Evolutionary conservation across 805 yeast species (phyloP).

Genomic region (Hanseniaspora hatyaiensis): DNA sequence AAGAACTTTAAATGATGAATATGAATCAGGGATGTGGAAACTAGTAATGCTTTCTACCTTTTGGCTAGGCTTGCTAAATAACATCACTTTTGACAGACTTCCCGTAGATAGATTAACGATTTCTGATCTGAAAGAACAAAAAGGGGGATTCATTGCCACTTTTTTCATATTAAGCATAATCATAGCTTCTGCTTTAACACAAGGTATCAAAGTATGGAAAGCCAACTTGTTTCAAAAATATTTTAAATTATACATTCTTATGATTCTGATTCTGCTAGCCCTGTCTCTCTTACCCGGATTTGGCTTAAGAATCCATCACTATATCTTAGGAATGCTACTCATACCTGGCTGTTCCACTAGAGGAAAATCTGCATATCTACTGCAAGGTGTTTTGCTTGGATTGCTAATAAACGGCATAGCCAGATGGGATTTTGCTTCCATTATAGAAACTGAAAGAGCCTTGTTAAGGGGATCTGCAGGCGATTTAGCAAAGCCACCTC

Average conservation of each 20-base stretch:
- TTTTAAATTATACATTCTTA: slow-evolving; percentile 40
- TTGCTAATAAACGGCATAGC: slow-evolving; percentile 73
- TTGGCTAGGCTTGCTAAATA: slow-evolving; percentile 77
- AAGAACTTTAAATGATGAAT: slow-evolving; percentile 35
- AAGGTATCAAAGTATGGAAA: slow-evolving; percentile 70
- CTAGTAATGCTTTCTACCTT: slow-evolving; percentile 61
- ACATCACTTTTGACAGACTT: slow-evolving; percentile 74
- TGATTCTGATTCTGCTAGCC: slow-evolving; percentile 34
- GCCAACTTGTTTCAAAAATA: slow-evolving; percentile 58
- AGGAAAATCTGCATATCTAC: slow-evolving; percentile 56
- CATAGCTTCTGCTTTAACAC: slow-evolving; percentile 48
- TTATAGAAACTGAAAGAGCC: slow-evolving; percentile 62
- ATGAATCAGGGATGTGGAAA: slow-evolving; percentile 35
- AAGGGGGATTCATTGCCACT: slow-evolving; percentile 65
- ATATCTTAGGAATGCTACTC: slow-evolving; percentile 61
- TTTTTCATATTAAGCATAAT: slow-evolving; percentile 39
- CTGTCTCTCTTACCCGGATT: slow-evolving; percentile 43
- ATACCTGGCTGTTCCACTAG: slow-evolving; percentile 76
- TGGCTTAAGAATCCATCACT: slow-evolving; percentile 69
- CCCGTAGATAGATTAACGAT: slow-evolving; percentile 78
- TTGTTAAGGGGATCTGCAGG: slow-evolving; percentile 66
- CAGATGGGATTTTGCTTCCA: slow-evolving; percentile 87
- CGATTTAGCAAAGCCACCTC: slow-evolving; percentile 40
- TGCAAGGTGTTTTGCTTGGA: slow-evolving; percentile 79
- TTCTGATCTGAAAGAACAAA: slow-evolving; percentile 57